Base-by-base conservation (phyloP, 345 rosid genomes). In the Kandelia obovata region DNA sequence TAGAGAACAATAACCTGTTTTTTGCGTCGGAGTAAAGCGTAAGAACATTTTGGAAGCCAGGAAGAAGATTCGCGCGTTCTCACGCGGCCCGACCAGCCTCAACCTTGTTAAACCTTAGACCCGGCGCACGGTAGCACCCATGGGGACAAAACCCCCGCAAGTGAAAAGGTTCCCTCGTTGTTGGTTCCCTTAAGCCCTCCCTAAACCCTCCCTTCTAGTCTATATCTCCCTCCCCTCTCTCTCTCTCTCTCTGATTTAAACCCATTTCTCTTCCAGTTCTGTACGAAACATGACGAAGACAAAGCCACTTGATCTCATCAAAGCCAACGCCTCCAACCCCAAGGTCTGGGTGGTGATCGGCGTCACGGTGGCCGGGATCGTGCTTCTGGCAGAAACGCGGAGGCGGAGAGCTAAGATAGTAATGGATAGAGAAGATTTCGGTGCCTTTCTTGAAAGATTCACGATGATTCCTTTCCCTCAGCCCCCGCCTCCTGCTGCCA, bases 401-500 rank as follows among this genome's bases (percentile, higher is more conserved):
- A 81, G 90, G 71, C 87, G 92, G 34, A 87, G 71, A 59, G 73
- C 68, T 6, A 79, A 71, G 65, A 62, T 75, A 80, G 74, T 71
- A 51, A 20, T 27, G 59, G 39, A n/a, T 34, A 57, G 58, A 66
- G 82, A 72, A 37, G 93, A 89, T 80, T 91, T 87, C 39, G 92
- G 96, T 27, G 97, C 96, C 65, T 91, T 94, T 61, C 43, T 94
- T 26, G 78, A 88, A 74, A 86, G 87, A 66, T 83, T 94, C 64
- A 85, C 87, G 76, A 83, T 91, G 21, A 77, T 84, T 71, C 92
- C 96, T 35, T 86, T 80, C 43, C 88, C 97, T 73, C 97, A 87
- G 68, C 93, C 90, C 37, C 92, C 96, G 66, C 96, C 98, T 27
- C 97, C 98, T 9, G 91, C 97, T 28, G 89, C 96, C 27, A 82